Evolutionary conservation across 345 rosid species (phyloP).

Genomic region (Nephelium lappaceum): DNA sequence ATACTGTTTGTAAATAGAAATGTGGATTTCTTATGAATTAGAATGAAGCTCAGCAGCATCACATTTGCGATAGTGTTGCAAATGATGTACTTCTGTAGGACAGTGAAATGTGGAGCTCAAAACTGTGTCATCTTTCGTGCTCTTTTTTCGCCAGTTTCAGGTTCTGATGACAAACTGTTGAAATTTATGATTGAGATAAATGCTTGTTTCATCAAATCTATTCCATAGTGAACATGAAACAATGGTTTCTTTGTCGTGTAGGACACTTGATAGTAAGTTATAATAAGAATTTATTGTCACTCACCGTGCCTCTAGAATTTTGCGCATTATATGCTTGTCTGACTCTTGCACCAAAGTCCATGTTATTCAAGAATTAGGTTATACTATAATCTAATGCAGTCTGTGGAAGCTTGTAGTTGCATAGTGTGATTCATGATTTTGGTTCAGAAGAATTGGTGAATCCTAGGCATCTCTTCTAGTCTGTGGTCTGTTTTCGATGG

Average conservation of each 20-base stretch:
- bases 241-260: no score
- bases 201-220: background rate
- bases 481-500: background rate
- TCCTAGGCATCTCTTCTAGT: background rate
- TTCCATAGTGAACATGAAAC: background rate
- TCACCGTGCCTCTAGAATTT: background rate
- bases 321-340: background rate
- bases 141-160: background rate
- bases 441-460: background rate
- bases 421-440: background rate
- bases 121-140: background rate
- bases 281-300: no score
- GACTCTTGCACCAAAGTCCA: background rate
- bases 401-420: background rate
- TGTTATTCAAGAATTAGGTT: background rate
- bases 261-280: no score
- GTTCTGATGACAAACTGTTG: constrained; percentile 4
- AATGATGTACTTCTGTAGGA: background rate
- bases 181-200: background rate
- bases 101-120: background rate
- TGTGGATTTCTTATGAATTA: background rate
- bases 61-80: background rate
- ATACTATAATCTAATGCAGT: background rate
- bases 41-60: no score
- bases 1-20: background rate